Evolutionary conservation across 306 rosid genomes (phyloP).

Genomic region (Aeschynomene evenia): DNA sequence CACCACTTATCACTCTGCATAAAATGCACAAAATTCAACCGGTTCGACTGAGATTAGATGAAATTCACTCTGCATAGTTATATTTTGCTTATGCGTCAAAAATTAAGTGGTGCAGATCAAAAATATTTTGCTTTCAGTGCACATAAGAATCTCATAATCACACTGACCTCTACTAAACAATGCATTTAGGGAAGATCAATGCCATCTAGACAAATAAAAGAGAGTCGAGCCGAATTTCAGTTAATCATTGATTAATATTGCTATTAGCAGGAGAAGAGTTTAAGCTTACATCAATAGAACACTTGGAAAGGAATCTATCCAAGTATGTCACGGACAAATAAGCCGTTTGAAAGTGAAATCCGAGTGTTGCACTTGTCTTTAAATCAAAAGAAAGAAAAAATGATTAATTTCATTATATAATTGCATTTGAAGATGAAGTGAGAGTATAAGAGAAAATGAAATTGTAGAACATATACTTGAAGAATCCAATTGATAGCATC

Average conservation of each 20-base stretch:
- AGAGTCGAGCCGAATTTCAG: background rate
- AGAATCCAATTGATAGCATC: slow-evolving; percentile 61
- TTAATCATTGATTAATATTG: background rate
- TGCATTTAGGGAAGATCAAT: no score
- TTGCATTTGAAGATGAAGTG: background rate
- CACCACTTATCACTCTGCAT: slow-evolving; percentile 43
- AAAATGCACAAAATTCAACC: background rate
- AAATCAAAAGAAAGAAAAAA: background rate
- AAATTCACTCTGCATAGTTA: no score
- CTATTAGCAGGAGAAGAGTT: background rate
- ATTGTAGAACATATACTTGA: slow-evolving; percentile 26
- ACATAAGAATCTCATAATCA: no score
- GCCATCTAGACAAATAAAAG: no score
- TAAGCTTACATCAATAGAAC: slow-evolving; percentile 42
- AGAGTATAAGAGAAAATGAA: background rate
- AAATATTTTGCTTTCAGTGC: no score
- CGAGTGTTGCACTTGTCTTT: slow-evolving; percentile 45
- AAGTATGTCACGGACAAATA: slow-evolving; percentile 57
- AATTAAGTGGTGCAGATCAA: no score
- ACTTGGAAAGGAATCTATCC: slow-evolving; percentile 47
- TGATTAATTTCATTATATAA: background rate
- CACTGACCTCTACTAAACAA: no score
- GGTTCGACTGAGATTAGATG: background rate
- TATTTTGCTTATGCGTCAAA: no score
- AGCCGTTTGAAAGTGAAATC: slow-evolving; percentile 53